phyloP scores from a whole-genome alignment of 164 flowering plant species.

The Taxillus chinensis region DNA sequence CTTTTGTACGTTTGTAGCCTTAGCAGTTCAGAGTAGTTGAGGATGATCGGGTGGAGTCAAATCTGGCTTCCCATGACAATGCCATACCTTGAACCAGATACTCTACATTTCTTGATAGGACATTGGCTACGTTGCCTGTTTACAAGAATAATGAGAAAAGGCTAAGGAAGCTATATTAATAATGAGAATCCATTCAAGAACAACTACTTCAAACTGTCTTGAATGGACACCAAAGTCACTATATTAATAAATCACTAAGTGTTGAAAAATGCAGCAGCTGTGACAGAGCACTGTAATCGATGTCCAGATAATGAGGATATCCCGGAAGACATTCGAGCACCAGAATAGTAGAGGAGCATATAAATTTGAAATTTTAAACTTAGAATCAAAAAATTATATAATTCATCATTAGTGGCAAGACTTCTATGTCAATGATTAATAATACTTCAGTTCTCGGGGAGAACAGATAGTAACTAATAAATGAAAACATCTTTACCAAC shows the following conservation, averaged over 20 bases:
- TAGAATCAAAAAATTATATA: too few relatives aligned
- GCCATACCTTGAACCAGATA: constrained; percentile 91
- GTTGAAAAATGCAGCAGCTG: constrained; percentile 96
- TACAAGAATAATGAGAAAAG: constrained; percentile 1
- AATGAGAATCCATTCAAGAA: constrained; percentile 41
- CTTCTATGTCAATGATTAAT: too few relatives aligned
- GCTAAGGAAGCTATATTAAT: background rate
- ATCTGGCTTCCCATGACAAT: constrained; percentile 96
- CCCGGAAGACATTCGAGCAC: constrained; percentile 29
- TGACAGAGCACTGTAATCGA: constrained; percentile 84
- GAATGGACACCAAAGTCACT: constrained; percentile 99
- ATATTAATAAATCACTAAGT: constrained; percentile 94
- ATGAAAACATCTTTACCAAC: too few relatives aligned
- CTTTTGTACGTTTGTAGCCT: constrained; percentile 87
- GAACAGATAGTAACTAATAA: too few relatives aligned
- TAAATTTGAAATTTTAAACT: too few relatives aligned
- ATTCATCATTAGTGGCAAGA: too few relatives aligned
- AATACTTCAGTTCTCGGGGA: too few relatives aligned
- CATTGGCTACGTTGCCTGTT: constrained; percentile 96
- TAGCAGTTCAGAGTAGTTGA: constrained; percentile 87
- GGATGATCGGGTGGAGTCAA: constrained; percentile 91
- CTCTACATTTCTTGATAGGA: constrained; percentile 82
- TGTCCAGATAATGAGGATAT: constrained; percentile 93
- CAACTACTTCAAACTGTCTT: constrained; percentile 97
- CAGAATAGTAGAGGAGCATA: too few relatives aligned